Conservation (phyloP, 208 protist species). For the Leishmania braziliensis region DNA sequence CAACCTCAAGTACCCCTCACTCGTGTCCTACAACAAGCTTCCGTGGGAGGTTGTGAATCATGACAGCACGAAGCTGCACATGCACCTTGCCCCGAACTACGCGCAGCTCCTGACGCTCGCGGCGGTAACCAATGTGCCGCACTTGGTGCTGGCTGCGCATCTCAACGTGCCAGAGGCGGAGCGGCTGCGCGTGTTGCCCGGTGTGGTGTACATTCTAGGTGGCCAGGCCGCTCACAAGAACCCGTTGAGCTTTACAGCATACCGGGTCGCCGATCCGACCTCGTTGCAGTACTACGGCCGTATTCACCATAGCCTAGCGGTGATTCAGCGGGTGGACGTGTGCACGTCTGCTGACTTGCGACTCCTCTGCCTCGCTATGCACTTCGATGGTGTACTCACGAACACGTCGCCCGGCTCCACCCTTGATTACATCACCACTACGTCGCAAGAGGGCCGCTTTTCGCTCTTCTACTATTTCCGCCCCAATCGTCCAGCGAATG, state of each 20-base stretch:
- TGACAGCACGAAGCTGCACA: constrained; percentile 73
- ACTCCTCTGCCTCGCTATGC: constrained; percentile 75
- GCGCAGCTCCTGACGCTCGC: constrained; percentile 82
- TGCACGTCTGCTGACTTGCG: constrained; percentile 76
- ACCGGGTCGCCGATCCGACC: constrained; percentile 56
- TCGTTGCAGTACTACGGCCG: constrained; percentile 86
- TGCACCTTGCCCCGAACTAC: constrained; percentile 80
- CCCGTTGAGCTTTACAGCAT: constrained; percentile 52
- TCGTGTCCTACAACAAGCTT: constrained; percentile 91
- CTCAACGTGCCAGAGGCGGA: constrained; percentile 41
- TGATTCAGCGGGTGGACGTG: constrained; percentile 48
- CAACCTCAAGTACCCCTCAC: constrained; percentile 82
- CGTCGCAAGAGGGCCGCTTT: constrained; percentile 33
- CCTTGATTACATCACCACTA: constrained; percentile 27
- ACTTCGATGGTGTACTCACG: constrained; percentile 40
- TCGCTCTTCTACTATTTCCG: constrained; percentile 84
- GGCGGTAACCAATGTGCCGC: constrained; percentile 51
- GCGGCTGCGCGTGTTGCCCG: constrained; percentile 73
- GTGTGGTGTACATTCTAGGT: constrained; percentile 65
- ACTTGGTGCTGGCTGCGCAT: constrained; percentile 50
- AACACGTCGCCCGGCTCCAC: constrained; percentile 38
- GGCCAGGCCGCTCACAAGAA: constrained; percentile 17
- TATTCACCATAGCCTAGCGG: constrained; percentile 50
- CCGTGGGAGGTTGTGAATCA: constrained; percentile 86
- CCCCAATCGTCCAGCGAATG: constrained; percentile 77